Percentiles rank a stretch among this genome's conserved stretches.
Conservation (phyloP, 768 basidiomycete genomes). For the Suillus fuscotomentosus region DNA sequence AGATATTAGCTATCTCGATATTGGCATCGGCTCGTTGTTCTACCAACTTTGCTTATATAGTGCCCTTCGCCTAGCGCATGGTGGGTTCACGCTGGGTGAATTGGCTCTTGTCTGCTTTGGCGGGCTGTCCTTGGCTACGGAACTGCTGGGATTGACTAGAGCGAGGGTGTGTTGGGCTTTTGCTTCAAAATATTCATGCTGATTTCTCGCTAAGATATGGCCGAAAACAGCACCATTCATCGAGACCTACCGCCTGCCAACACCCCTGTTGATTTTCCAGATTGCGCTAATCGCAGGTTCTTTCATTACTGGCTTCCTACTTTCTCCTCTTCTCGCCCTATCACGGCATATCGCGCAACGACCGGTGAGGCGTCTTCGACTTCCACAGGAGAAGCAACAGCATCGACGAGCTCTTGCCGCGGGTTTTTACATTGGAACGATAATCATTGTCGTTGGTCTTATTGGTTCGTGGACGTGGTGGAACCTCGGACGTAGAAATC, state of each 20-base stretch:
- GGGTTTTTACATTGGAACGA: constrained; percentile 77
- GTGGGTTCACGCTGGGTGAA: constrained; percentile 96
- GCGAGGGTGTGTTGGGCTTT: constrained; percentile 51
- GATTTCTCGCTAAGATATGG: constrained; percentile 56
- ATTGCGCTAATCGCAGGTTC: constrained; percentile 91
- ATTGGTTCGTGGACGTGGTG: constrained; percentile 93
- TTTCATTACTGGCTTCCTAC: constrained; percentile 86
- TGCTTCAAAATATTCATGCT: neutral
- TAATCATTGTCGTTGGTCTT: constrained; percentile 75
- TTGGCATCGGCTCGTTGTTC: constrained; percentile 69
- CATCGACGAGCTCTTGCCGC: constrained; percentile 82
- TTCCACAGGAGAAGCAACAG: constrained; percentile 78
- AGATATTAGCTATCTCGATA: constrained; percentile 82
- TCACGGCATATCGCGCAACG: constrained; percentile 90
- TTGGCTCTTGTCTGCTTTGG: constrained; percentile 87
- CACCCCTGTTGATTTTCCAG: constrained; percentile 89
- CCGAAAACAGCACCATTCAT: constrained; percentile 78
- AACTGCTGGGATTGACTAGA: constrained; percentile 81
- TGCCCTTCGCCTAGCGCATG: constrained; percentile 84
- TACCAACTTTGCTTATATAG: constrained; percentile 92
- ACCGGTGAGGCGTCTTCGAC: constrained; percentile 77
- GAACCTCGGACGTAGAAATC: constrained; percentile 78
- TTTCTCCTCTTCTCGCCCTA: constrained; percentile 90
- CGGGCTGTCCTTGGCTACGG: constrained; percentile 82
- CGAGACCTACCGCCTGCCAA: constrained; percentile 90